These are phyloP conservation scores for Paraurostyla sp. DNA, from an alignment of 73 alveolate species.

Conservation along the genomic window DNA sequence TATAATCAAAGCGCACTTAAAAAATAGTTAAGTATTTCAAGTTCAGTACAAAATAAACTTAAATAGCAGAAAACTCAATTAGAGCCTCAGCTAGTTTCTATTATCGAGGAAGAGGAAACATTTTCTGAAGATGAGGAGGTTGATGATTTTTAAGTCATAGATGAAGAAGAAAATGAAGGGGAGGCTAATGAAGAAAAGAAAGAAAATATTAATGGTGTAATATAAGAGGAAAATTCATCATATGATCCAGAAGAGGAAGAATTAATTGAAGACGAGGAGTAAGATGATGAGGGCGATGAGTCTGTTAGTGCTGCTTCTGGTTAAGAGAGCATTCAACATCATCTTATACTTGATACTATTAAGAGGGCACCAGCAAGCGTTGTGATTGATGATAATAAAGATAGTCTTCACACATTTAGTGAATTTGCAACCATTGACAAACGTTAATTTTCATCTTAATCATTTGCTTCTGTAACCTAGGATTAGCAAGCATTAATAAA, in stretches of 20 bases:
- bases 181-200: neutral
- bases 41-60: neutral
- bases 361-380: neutral
- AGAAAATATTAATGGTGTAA: neutral
- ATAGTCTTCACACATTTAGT: too few relatives aligned
- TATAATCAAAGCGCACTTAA: neutral
- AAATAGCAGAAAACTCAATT: constrained; percentile 25
- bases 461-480: too few relatives aligned
- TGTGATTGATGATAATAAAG: too few relatives aligned
- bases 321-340: neutral
- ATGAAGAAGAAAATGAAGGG: neutral
- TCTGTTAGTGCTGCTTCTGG: neutral
- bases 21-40: neutral
- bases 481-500: too few relatives aligned
- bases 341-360: neutral
- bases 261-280: neutral
- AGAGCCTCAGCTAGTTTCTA: constrained; percentile 8
- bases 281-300: neutral
- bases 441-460: too few relatives aligned
- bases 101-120: constrained; percentile 53
- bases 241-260: constrained; percentile 10
- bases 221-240: neutral
- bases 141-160: neutral
- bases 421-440: too few relatives aligned
- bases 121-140: constrained; percentile 44